phyloP scores from a whole-genome alignment of 805 yeast species.

The Candida namnaoensis region DNA sequence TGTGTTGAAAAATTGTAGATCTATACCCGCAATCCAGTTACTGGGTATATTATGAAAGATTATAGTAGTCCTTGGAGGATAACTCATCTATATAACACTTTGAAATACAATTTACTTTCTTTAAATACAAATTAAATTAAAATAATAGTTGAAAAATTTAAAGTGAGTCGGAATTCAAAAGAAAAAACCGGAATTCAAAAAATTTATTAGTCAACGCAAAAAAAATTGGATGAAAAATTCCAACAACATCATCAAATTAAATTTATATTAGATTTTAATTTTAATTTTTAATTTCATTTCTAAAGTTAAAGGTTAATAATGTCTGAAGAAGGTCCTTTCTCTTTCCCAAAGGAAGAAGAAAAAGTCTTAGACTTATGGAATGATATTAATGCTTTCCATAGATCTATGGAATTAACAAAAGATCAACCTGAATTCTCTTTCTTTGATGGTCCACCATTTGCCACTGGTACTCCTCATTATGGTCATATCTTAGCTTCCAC shows the following conservation, averaged over 20 bases:
- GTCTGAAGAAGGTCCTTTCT: slow-evolving; percentile 38
- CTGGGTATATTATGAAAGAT: slow-evolving; percentile 22
- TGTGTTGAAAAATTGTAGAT: slow-evolving; percentile 37
- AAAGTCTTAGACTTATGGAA: slow-evolving; percentile 75
- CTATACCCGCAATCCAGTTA: slow-evolving; percentile 36
- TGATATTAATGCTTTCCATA: slow-evolving; percentile 90
- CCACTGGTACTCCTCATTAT: slow-evolving; percentile 98
- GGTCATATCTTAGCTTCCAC: slow-evolving; percentile 97
- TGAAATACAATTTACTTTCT: no score
- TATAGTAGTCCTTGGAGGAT: slow-evolving; percentile 20
- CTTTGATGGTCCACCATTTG: slow-evolving; percentile 99
- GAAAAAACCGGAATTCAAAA: neutral
- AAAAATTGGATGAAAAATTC: no score
- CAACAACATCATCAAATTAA: no score
- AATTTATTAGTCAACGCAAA: no score
- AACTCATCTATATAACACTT: slow-evolving; percentile 3
- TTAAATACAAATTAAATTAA: no score
- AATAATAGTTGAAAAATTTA: no score
- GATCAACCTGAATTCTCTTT: slow-evolving; percentile 85
- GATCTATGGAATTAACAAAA: slow-evolving; percentile 72
- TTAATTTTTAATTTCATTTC: no score
- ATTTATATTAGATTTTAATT: no score
- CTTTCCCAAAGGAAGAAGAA: slow-evolving; percentile 88
- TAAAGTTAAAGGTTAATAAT: no score
- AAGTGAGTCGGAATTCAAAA: neutral